Conservation (phyloP, 164 flowering plant species). For the Vitis rupestris region DNA sequence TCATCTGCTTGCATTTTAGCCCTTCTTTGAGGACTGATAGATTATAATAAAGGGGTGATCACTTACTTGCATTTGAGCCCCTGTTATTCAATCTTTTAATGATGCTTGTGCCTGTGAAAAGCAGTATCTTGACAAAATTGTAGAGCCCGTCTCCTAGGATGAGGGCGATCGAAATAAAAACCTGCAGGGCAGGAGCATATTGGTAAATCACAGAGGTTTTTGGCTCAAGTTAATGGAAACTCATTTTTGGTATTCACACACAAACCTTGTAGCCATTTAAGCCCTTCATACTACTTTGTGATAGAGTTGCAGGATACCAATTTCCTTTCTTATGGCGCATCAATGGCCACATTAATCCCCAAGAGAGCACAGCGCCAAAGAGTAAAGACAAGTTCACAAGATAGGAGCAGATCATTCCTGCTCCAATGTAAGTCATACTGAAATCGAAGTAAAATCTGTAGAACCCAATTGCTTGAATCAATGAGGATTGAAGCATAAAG, state of each 20-base stretch:
- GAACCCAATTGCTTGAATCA: constrained; percentile 7
- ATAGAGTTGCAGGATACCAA: constrained; percentile 59
- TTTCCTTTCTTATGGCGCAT: constrained; percentile 58
- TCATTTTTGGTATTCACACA: neutral
- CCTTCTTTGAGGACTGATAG: too few relatives aligned
- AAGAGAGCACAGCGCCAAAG: constrained; percentile 85
- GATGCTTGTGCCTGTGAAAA: constrained; percentile 38
- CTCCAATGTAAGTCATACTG: constrained; percentile 73
- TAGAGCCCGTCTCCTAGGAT: constrained; percentile 92
- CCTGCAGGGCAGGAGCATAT: constrained; percentile 35
- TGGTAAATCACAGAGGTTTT: neutral
- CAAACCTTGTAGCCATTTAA: constrained; percentile 85
- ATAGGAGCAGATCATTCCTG: constrained; percentile 89
- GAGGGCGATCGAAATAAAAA: constrained; percentile 75
- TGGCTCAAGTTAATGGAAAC: neutral
- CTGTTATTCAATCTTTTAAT: constrained; percentile 26
- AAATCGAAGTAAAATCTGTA: constrained; percentile 91
- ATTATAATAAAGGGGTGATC: too few relatives aligned
- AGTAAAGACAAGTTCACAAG: constrained; percentile 82
- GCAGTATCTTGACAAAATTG: constrained; percentile 64
- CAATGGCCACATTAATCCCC: constrained; percentile 96
- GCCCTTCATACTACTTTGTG: constrained; percentile 85
- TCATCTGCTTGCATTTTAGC: too few relatives aligned
- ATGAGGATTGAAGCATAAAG: neutral
- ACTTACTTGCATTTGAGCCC: constrained; percentile 38